These are phyloP conservation scores for Pouteria campechiana DNA, from an alignment of 179 eudicot genomes.

Conservation along the genomic window DNA sequence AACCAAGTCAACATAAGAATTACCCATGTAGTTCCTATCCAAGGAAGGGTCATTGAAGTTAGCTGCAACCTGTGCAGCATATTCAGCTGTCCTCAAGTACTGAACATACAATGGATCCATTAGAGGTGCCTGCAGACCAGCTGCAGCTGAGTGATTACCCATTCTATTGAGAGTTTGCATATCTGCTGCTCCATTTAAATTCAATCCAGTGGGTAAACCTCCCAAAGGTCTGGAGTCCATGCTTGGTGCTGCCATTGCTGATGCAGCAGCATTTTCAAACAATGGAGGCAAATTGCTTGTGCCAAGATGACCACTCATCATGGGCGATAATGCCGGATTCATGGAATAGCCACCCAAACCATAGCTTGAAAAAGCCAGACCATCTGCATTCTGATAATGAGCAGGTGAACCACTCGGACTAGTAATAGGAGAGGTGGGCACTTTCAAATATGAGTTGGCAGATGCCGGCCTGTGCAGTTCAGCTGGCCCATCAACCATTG, in stretches of 20 bases:
- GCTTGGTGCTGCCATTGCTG: slow-evolving; percentile 52
- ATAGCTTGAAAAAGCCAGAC: slow-evolving; percentile 42
- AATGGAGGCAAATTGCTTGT: slow-evolving; percentile 64
- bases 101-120: slow-evolving; percentile 80
- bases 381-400: slow-evolving; percentile 52
- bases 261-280: slow-evolving; percentile 75
- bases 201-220: slow-evolving; percentile 31
- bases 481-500: slow-evolving; percentile 14
- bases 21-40: slow-evolving; percentile 45
- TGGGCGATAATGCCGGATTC: slow-evolving; percentile 51
- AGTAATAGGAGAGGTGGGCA: slow-evolving; percentile 27
- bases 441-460: slow-evolving; percentile 44
- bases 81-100: slow-evolving; percentile 64
- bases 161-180: slow-evolving; percentile 28
- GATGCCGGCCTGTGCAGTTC: slow-evolving; percentile 36
- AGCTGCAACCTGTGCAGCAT: slow-evolving; percentile 52
- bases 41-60: slow-evolving; percentile 51
- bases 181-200: slow-evolving; percentile 20
- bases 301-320: slow-evolving; percentile 50
- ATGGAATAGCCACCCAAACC: slow-evolving; percentile 55
- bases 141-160: slow-evolving; percentile 46
- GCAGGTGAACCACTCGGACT: slow-evolving; percentile 36
- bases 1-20: slow-evolving; percentile 39
- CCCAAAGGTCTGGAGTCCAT: slow-evolving; percentile 62
- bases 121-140: slow-evolving; percentile 43